Evolutionary conservation across 495 filamentous ascomycete species (phyloP).

Genomic region (Saxophila tyrrhenica): DNA sequence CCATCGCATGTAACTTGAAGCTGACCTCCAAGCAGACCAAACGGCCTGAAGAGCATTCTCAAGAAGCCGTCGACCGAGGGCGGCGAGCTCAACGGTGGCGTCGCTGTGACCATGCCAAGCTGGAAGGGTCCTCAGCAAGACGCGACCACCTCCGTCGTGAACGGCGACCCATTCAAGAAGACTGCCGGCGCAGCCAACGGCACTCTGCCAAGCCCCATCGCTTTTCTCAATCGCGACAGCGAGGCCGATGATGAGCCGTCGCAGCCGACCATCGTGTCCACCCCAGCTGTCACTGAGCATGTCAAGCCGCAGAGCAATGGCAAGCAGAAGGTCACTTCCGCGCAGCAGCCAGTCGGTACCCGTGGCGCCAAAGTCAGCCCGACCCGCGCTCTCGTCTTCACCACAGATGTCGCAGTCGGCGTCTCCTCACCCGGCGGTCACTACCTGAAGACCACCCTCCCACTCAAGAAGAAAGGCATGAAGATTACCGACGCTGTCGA

Average conservation of each 20-base stretch:
- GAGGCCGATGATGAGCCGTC: not conserved
- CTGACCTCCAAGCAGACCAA: not conserved
- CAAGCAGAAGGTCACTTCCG: not conserved
- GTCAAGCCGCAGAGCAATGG: not conserved
- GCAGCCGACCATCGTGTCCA: constrained; percentile 1
- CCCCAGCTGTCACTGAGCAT: not conserved
- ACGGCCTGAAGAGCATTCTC: no score
- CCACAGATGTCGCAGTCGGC: constrained; percentile 11
- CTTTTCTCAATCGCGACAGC: constrained; percentile 8
- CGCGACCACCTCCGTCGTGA: not conserved
- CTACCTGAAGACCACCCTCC: constrained; percentile 5
- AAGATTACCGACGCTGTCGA: not conserved
- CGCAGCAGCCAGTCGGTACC: constrained; percentile 18
- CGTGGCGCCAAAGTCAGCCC: not conserved
- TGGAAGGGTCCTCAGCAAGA: constrained; percentile 3
- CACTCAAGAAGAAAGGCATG: not conserved
- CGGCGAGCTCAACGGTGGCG: not conserved
- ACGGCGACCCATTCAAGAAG: constrained; percentile 1
- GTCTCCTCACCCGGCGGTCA: constrained; percentile 6
- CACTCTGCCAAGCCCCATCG: not conserved
- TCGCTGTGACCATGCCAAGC: not conserved
- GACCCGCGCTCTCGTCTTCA: constrained; percentile 6
- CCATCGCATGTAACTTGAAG: not conserved
- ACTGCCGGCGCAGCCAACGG: constrained; percentile 2
- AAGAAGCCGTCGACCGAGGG: no score